Evolutionary conservation across 305 asterid genomes (phyloP).

Genomic region (Rubia tinctorum): DNA sequence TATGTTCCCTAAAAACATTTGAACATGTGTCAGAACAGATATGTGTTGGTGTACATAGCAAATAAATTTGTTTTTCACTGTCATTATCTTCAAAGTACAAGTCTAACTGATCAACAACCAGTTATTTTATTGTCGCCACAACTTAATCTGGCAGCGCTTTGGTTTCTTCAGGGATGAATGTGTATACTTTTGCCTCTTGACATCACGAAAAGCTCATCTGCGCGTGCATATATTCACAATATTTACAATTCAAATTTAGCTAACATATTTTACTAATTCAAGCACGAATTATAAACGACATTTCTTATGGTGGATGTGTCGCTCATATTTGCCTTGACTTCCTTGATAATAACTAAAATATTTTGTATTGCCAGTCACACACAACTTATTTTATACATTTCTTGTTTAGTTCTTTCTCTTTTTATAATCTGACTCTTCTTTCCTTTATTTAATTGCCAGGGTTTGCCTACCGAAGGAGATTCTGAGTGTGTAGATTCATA

Average conservation of each 20-base stretch:
- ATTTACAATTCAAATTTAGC: conserved; percentile 1
- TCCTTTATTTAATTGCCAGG: conserved; percentile 41
- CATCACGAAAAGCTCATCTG: neutral
- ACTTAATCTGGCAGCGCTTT: neutral
- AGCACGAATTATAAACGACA: neutral
- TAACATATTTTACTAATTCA: neutral
- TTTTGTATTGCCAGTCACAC: conserved; percentile 12
- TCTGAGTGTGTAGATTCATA: conserved; percentile 81
- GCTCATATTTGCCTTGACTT: neutral
- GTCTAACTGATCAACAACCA: neutral
- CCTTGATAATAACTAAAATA: neutral
- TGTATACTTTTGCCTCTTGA: neutral
- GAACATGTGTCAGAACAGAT: conserved; percentile 6
- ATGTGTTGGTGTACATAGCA: neutral
- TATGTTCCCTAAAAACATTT: neutral
- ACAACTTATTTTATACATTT: neutral
- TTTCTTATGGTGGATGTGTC: neutral
- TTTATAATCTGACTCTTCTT: conserved; percentile 11
- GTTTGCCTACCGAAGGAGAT: conserved; percentile 90
- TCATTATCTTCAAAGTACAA: neutral
- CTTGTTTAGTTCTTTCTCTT: conserved; percentile 8
- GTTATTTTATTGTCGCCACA: neutral
- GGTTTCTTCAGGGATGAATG: neutral
- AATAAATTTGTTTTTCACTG: neutral
- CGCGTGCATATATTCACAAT: neutral